These are phyloP conservation scores for Alnus glutinosa DNA, from an alignment of 306 rosid genomes.

Conservation along the genomic window DNA sequence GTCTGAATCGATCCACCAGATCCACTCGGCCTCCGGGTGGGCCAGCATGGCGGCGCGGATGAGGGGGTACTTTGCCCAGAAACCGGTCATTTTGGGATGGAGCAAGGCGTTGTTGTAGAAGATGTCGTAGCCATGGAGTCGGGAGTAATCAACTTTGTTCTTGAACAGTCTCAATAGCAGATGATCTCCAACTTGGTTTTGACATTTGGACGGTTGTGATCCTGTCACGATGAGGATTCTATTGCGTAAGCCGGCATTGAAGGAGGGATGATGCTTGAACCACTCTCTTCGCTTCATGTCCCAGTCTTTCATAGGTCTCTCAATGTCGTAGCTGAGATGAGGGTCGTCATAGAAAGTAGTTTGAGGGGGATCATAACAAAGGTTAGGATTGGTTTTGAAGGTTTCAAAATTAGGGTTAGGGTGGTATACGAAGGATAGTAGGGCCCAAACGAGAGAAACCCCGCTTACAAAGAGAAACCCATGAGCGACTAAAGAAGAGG, in stretches of 20 bases:
- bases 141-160: not conserved
- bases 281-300: not conserved
- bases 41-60: not conserved
- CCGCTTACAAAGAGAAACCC: not conserved
- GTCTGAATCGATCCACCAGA: not conserved
- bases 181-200: constrained; percentile 1
- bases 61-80: not conserved
- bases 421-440: not conserved
- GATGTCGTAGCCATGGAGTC: not conserved
- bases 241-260: not conserved
- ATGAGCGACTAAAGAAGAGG: too few species aligned
- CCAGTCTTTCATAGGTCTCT: not conserved
- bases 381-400: not conserved
- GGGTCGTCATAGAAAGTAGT: not conserved
- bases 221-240: not conserved
- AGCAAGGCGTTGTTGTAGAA: not conserved
- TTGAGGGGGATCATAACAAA: not conserved
- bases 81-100: not conserved
- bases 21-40: not conserved
- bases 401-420: not conserved
- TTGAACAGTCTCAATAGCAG: not conserved
- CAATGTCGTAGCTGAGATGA: not conserved
- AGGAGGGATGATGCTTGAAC: not conserved
- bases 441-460: not conserved
- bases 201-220: not conserved